These are phyloP conservation scores for Somion occarium DNA, from an alignment of 1,284 basidiomycete genomes.

Conservation along the genomic window DNA sequence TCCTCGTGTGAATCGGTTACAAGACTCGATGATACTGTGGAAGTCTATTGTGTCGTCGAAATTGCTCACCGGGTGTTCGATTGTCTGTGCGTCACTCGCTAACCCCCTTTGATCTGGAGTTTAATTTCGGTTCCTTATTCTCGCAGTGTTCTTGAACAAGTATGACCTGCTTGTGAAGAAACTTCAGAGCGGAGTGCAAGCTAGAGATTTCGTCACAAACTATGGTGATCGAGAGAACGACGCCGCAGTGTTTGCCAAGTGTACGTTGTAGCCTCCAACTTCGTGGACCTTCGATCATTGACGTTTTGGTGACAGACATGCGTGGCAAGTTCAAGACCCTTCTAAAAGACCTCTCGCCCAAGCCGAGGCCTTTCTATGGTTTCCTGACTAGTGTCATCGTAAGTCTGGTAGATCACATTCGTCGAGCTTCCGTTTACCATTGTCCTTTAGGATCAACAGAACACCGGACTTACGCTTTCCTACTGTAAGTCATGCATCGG, in stretches of 20 bases:
- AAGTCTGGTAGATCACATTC: neutral
- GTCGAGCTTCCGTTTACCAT: neutral
- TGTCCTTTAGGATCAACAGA: constrained; percentile 10
- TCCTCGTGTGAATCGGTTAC: constrained; percentile 52
- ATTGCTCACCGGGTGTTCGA: constrained; percentile 48
- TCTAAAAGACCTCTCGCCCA: constrained; percentile 13
- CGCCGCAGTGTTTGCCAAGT: constrained; percentile 49
- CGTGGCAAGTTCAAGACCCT: constrained; percentile 14
- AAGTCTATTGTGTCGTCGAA: constrained; percentile 49
- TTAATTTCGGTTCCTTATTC: neutral
- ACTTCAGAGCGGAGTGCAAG: constrained; percentile 26
- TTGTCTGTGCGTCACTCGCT: constrained; percentile 36
- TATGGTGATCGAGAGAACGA: constrained; percentile 61
- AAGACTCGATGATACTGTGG: constrained; percentile 66
- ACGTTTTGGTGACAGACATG: constrained; percentile 10
- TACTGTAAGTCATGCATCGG: constrained; percentile 8
- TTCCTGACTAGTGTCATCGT: constrained; percentile 16
- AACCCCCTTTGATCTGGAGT: neutral
- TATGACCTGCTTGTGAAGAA: constrained; percentile 46
- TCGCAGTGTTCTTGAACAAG: constrained; percentile 59
- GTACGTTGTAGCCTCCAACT: constrained; percentile 38
- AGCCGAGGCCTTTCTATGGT: constrained; percentile 14
- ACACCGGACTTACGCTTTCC: constrained; percentile 11
- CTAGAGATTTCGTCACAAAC: constrained; percentile 39
- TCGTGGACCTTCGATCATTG: no score